Evolutionary conservation across 148 eudicot species (phyloP).

Genomic region (Cornus florida): DNA sequence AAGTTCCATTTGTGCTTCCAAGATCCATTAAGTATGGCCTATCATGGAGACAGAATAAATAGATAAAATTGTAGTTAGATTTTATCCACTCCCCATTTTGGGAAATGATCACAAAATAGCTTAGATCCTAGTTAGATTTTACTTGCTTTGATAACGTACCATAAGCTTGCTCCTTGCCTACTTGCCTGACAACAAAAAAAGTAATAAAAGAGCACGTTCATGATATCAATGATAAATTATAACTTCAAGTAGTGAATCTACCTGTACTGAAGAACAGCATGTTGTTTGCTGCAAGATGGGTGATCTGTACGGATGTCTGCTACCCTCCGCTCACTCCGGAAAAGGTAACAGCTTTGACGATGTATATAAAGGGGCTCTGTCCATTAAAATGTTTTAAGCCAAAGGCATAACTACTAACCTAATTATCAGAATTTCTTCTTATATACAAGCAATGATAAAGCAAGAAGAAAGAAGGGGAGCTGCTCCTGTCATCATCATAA

Average conservation of each 20-base stretch:
- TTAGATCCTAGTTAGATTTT: slow-evolving; percentile 39
- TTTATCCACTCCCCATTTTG: not conserved
- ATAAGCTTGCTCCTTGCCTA: slow-evolving; percentile 83
- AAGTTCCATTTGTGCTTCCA: slow-evolving; percentile 97
- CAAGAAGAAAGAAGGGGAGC: not conserved
- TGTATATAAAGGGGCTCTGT: slow-evolving; percentile 96
- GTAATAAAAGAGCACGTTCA: not conserved
- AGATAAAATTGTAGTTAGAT: not conserved
- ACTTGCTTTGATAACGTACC: slow-evolving; percentile 68
- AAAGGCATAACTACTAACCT: not conserved
- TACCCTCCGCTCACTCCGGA: slow-evolving; percentile 95
- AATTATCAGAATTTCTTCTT: slow-evolving; percentile 4
- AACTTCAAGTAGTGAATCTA: slow-evolving; percentile 19
- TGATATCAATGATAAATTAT: not conserved
- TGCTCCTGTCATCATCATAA: not conserved
- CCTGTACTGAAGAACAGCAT: slow-evolving; percentile 91
- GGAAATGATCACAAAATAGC: not conserved
- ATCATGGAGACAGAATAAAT: slow-evolving; percentile 10
- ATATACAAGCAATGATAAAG: not conserved
- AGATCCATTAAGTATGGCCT: slow-evolving; percentile 99
- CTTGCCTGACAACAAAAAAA: slow-evolving; percentile 63
- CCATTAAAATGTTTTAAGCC: slow-evolving; percentile 17
- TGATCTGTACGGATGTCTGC: slow-evolving; percentile 95
- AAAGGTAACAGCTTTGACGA: slow-evolving; percentile 91
- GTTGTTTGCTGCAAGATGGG: slow-evolving; percentile 96